Evolutionary conservation across 768 basidiomycete species (phyloP), one percentile per base, ranked within the genome.

Genomic region (Multifurca ochricompacta): DNA sequence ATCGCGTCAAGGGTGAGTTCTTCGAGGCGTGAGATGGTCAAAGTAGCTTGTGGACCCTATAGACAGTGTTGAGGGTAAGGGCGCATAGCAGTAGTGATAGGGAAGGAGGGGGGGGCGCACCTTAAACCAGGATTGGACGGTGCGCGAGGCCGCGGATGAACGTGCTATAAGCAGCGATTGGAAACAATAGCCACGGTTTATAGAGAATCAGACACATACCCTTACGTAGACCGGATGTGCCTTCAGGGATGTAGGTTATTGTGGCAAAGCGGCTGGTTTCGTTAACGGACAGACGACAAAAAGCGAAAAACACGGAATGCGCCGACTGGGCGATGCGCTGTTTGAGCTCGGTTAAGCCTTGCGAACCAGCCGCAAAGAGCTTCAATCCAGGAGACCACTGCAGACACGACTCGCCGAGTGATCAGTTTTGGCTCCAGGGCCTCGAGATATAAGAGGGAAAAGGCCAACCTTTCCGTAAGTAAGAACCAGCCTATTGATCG

Each of bases 51-150:
- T 28, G 23, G 55, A 2, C 45, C 50, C 59, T 59, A 45, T 6
- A 7, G 8, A 13, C 18, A n/a, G 35, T 40, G 2, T 14, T 56
- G 14, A 39, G 31, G 16, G 30, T 9, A 19, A n/a, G 14, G 53
- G n/a, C 16, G 18, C 14, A n/a, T 10, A 35, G n/a, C 13, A 31
- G 18, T 25, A 51, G n/a, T 16, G 35, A 36, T 19, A 35, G 31
- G 28, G n/a, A 28, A 3, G 27, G 42, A 40, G 35, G 31, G 28
- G n/a, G 23, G 5, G 27, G 42, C 46, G 35, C 27, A 59, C 59
- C 56, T 47, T 58, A 40, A 57, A 59, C 59, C 59, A 59, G 4
- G 59, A 51, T 42, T 59, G 59, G 13, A 59, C 55, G n/a, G 59
- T 59, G 2, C 55, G 56, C 4, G 49, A 51, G 1, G 55, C 45